Evolutionary conservation across 2,329 filamentous ascomycete genomes (phyloP).

Genomic region (Dissoconium aciculare): DNA sequence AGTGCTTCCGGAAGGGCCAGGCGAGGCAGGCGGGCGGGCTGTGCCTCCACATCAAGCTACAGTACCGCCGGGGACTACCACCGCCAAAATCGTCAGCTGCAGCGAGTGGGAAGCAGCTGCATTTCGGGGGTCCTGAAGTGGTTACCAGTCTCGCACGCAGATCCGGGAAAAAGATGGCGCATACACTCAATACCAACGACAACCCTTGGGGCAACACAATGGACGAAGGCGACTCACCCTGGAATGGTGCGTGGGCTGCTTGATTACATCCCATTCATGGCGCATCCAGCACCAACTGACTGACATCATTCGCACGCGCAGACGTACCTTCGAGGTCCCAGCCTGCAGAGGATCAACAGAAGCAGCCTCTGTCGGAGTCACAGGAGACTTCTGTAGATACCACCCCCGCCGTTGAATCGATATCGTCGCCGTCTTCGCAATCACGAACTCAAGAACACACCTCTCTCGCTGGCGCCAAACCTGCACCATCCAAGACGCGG

Average conservation of each 20-base stretch:
- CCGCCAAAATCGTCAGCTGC: no score
- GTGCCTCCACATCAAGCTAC: no score
- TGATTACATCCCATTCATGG: not conserved
- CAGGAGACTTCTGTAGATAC: slow-evolving; percentile 1
- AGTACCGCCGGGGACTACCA: no score
- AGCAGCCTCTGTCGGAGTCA: not conserved
- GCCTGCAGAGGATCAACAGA: slow-evolving; percentile 22
- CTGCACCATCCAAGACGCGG: slow-evolving; percentile 28
- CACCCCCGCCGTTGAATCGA: slow-evolving; percentile 4
- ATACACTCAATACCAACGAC: slow-evolving; percentile 4
- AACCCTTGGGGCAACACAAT: slow-evolving; percentile 17
- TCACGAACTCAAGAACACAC: no score
- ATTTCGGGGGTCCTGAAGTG: no score
- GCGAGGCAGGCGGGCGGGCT: no score
- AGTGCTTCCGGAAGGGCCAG: no score
- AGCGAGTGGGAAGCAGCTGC: no score
- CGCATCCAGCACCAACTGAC: not conserved
- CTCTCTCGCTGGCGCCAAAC: slow-evolving; percentile 12
- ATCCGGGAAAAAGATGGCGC: no score
- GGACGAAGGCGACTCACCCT: slow-evolving; percentile 22
- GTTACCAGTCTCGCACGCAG: no score
- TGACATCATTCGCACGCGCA: slow-evolving; percentile 11
- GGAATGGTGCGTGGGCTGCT: slow-evolving; percentile 17
- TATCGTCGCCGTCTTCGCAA: no score
- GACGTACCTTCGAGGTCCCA: slow-evolving; percentile 34